Base-by-base conservation (phyloP, 2,329 filamentous ascomycete species). In the Tolypocladium amazonense region DNA sequence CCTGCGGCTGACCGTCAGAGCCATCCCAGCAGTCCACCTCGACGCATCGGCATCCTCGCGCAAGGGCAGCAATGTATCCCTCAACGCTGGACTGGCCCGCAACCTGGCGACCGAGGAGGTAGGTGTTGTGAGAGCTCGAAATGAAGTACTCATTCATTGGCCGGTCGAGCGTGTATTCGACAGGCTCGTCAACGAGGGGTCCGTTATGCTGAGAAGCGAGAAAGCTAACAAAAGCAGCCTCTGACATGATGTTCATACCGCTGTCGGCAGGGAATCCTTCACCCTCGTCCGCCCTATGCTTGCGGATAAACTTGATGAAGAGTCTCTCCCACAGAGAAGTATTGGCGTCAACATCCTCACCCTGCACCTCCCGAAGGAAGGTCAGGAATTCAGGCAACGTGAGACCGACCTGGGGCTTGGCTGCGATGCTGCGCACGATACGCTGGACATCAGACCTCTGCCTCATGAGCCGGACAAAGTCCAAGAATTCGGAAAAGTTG, bases 1-100 rank as follows among this genome's bases (percentile, higher is more conserved):
- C 94, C 58, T 92, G 85, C 0, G 94, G 94, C 67, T 90, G 85
- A 45, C 90, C 91, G 70, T 96, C 88, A 58, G 84, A 82, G 20
- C 94, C 94, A 73, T 99, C 92, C 94, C 94, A 99, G 74, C 93
- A 97, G 74, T 99, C 94, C 58, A 99, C 91, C 75, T 99, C 94
- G 54, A 99, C 88, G 72, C 94, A 97, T 56, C 94, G 89, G 71
- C 94, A 99, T 11, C 92, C 92, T 62, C 90, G 88, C 63, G 90
- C 87, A 8, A 99, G 81, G 3, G 92, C 90, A 11, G 87, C 86
- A 66, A 97, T 95, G 75, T 99, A 99, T 52, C 92, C 92, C 73
- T 99, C 94, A 2, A 95, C 89, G 69, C 92, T 97, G 2, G 94
- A 97, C 53, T 89, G 84, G 35, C 93, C 93, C 14, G 87, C 88